A percentile compares a stretch with the other conserved stretches of the same genome.
Conservation (phyloP, 2,329 filamentous ascomycete species). For the Talaromyces islandicus region DNA sequence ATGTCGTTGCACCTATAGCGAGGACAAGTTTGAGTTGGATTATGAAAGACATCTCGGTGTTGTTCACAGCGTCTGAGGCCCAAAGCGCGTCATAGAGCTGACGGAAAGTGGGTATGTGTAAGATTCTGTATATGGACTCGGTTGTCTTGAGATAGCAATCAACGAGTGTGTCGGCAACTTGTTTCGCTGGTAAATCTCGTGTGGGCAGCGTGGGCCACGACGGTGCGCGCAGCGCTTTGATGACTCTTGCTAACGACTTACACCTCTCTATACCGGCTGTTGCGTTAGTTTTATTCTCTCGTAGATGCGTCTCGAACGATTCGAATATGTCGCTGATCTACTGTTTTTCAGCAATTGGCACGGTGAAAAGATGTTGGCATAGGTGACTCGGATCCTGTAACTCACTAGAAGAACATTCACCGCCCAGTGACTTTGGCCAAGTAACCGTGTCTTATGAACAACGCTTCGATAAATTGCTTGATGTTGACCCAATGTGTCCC, state of each 20-base stretch:
- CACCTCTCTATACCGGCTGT: conserved; percentile 41
- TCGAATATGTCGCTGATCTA: conserved; percentile 4
- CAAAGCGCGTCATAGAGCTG: conserved; percentile 52
- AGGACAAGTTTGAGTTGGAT: conserved; percentile 55
- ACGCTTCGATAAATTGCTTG: conserved; percentile 19
- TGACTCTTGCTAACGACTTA: conserved; percentile 47
- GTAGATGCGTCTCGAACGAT: neutral
- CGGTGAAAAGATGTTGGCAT: too few species aligned
- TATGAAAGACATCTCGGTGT: conserved; percentile 40
- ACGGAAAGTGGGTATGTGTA: conserved; percentile 53
- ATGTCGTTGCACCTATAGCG: conserved; percentile 49
- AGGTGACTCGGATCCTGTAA: neutral
- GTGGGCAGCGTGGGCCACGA: conserved; percentile 21
- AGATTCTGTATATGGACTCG: conserved; percentile 50
- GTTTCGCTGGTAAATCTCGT: conserved; percentile 38
- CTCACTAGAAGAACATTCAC: conserved; percentile 44
- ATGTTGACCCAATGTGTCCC: conserved; percentile 22
- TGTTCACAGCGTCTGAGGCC: conserved; percentile 18
- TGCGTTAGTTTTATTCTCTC: conserved; percentile 30
- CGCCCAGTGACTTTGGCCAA: conserved; percentile 54
- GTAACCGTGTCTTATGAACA: conserved; percentile 47
- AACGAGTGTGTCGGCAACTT: conserved; percentile 45
- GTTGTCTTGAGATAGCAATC: conserved; percentile 50
- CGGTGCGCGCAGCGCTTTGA: conserved; percentile 43
- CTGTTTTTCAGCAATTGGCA: neutral